Conservation (phyloP, 2,329 filamentous ascomycete genomes). For the Basipetospora chlamydospora region DNA sequence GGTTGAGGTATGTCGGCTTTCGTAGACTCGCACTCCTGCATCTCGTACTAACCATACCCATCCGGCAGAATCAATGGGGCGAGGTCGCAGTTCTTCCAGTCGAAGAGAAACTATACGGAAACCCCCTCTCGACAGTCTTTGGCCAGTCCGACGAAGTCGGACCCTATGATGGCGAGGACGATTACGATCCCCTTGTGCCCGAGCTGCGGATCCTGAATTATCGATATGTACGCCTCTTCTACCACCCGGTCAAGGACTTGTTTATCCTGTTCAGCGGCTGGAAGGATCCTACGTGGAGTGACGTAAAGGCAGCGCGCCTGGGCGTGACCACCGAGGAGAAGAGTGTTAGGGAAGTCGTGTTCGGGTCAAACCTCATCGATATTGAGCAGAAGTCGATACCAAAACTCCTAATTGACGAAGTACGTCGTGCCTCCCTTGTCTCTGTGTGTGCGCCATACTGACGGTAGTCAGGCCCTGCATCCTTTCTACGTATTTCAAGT, state of each 20-base stretch:
- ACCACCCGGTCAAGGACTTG: constrained; percentile 76
- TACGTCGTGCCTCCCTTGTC: too few relatives aligned
- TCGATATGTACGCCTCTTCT: constrained; percentile 86
- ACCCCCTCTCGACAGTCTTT: constrained; percentile 48
- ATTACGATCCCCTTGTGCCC: constrained; percentile 62
- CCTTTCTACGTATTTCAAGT: constrained; percentile 98
- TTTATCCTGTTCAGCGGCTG: constrained; percentile 78
- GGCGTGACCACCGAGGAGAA: constrained; percentile 86
- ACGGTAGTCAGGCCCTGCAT: constrained; percentile 77
- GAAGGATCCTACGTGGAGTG: constrained; percentile 86
- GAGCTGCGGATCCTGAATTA: constrained; percentile 73
- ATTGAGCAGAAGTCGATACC: constrained; percentile 78
- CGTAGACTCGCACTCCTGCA: too few relatives aligned
- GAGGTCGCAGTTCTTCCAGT: constrained; percentile 72
- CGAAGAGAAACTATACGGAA: constrained; percentile 35
- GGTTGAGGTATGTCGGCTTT: constrained; percentile 48
- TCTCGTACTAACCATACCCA: constrained; percentile 7
- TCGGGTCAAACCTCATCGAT: constrained; percentile 81
- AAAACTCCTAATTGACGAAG: constrained; percentile 80
- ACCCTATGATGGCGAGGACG: constrained; percentile 39
- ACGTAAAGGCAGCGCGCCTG: constrained; percentile 56
- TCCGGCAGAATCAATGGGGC: constrained; percentile 78
- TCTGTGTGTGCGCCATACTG: too few relatives aligned
- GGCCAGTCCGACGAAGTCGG: constrained; percentile 49
- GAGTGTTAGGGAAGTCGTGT: constrained; percentile 67